phyloP scores from a whole-genome alignment of 139 green algal species.

The Microglena sp. region DNA sequence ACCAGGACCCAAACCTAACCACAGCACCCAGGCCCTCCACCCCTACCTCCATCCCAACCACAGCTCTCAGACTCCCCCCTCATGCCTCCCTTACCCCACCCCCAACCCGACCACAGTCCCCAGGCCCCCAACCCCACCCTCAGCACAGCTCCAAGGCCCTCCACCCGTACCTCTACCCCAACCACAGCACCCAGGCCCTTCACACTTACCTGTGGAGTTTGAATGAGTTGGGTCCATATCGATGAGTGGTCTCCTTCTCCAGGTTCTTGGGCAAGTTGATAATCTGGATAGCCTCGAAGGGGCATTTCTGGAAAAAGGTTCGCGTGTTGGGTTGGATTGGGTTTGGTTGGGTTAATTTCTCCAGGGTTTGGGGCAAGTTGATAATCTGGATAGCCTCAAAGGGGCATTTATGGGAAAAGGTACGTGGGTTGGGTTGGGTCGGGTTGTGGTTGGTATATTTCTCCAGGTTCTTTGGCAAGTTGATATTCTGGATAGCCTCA shows the following conservation, averaged over 20 bases:
- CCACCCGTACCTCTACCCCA: too few relatives aligned
- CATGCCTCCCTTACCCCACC: too few relatives aligned
- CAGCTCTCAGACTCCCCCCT: too few relatives aligned
- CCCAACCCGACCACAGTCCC: too few relatives aligned
- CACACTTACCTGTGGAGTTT: slow-evolving; percentile 89
- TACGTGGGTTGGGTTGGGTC: too few relatives aligned
- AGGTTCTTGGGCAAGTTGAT: slow-evolving; percentile 99
- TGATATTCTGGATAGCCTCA: slow-evolving; percentile 99
- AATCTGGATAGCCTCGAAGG: slow-evolving; percentile 98
- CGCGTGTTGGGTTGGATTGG: too few relatives aligned
- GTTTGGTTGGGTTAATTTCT: slow-evolving; percentile 91
- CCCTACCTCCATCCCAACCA: too few relatives aligned
- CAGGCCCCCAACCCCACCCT: too few relatives aligned
- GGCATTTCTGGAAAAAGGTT: slow-evolving; percentile 82
- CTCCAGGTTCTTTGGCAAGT: slow-evolving; percentile 96
- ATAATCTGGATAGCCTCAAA: slow-evolving; percentile 99
- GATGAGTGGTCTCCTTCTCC: slow-evolving; percentile 92
- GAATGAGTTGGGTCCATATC: slow-evolving; percentile 98
- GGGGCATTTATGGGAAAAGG: slow-evolving; percentile 94
- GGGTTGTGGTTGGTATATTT: slow-evolving; percentile 95
- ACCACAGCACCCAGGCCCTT: too few relatives aligned
- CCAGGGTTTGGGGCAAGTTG: slow-evolving; percentile 97
- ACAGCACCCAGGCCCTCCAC: too few relatives aligned
- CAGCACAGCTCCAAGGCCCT: too few relatives aligned
- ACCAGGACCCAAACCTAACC: too few relatives aligned